Base-by-base conservation (phyloP, 1,139 yeast genomes). In the Williopsis jadinii region DNA sequence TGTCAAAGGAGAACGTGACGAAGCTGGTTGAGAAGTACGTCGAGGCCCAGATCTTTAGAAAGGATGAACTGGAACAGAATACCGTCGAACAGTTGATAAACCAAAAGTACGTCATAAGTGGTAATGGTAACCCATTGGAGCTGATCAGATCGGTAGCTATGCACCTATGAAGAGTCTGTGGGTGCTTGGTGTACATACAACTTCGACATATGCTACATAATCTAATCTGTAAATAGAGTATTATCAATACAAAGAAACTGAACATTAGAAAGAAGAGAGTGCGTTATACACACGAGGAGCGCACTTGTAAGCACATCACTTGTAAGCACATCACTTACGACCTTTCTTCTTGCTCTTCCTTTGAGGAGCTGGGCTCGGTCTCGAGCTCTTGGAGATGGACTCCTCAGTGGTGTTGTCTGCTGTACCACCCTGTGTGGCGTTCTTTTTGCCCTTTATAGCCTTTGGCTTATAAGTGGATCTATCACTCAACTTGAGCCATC, bases 401-500 rank as follows among this genome's bases (percentile, higher is more conserved):
- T 71, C 71, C 53, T 73, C 80, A 12, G 75, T 67, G 19, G 67
- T 66, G 42, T 66, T 66, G 52, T 78, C 90, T 43, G 77, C 70
- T 1, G 73, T 71, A 39, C 94, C 94, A 45, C 95, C 94, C 55
- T 84, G 88, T 0, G 84, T 75, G 33, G 64, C 67, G 62, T 74
- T 80, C 45, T 70, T 73, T 46, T 76, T 74, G 59, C 77, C 80
- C 59, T 66, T 68, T 57, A 66, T 67, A 49, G 63, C 62, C 58
- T 68, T 68, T 55, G 84, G 81, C 14, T 95, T 87, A 66, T 84
- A 88, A 52, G 81, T 79, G 8, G 88, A 76, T 61, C 97, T 76
- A 59, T 88, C 92, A 56, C 80, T 82, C 72, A 84, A 58, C 28
- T 97, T 95, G 41, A 88, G 64, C 97, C 97, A 90, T 65, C 97